Evolutionary conservation across 2,329 filamentous ascomycete species (phyloP).

Genomic region (Pseudogymnoascus sp.): DNA sequence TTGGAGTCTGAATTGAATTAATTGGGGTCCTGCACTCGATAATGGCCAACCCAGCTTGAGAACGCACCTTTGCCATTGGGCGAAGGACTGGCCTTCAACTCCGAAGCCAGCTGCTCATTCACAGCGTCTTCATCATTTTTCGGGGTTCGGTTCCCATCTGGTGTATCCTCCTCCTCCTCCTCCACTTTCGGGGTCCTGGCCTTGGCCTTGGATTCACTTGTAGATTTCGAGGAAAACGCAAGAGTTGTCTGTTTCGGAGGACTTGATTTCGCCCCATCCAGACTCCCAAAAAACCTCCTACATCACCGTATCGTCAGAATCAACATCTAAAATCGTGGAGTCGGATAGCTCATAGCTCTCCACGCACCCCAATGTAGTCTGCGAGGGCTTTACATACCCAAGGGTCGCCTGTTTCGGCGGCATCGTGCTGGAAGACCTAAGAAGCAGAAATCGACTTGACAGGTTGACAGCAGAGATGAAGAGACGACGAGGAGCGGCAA

Average conservation of each 20-base stretch:
- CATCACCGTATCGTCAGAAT: constrained; percentile 7
- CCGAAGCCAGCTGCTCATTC: constrained; percentile 28
- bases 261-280: constrained; percentile 49
- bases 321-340: not conserved
- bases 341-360: constrained; percentile 13
- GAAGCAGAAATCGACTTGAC: constrained; percentile 14
- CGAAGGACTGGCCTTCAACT: constrained; percentile 38
- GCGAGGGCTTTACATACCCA: constrained; percentile 73
- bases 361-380: constrained; percentile 65
- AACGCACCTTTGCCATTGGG: not conserved
- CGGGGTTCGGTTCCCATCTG: constrained; percentile 7
- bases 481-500: constrained; percentile 25
- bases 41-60: not conserved
- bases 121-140: constrained; percentile 32
- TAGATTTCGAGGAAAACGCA: constrained; percentile 58
- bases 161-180: constrained; percentile 24
- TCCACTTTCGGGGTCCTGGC: constrained; percentile 20
- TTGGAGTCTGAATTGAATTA: not conserved
- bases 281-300: constrained; percentile 79
- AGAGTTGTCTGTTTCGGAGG: constrained; percentile 70
- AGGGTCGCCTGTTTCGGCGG: constrained; percentile 63
- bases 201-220: constrained; percentile 17
- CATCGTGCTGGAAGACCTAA: constrained; percentile 22
- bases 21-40: not conserved
- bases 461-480: constrained; percentile 12